phyloP scores from a whole-genome alignment of 202 grass and related monocot species.

The Eragrostis tef region DNA sequence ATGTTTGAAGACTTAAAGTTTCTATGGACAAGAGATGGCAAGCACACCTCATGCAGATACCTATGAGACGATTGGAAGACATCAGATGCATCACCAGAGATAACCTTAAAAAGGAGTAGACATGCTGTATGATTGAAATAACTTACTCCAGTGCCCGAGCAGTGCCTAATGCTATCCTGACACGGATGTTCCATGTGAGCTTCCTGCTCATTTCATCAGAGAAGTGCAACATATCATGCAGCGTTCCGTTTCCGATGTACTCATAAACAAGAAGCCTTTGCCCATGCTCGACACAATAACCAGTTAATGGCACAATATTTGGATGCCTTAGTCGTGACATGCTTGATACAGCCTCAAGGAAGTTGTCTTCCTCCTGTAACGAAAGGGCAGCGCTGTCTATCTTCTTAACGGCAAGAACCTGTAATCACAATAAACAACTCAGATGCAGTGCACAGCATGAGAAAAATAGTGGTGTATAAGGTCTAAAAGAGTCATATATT shows the following conservation, averaged over 20 bases:
- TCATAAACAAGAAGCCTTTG: slow-evolving; percentile 93
- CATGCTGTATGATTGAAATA: slow-evolving; percentile 19
- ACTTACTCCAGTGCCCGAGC: slow-evolving; percentile 97
- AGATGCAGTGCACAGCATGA: slow-evolving; percentile 26
- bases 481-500: background rate
- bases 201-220: slow-evolving; percentile 79
- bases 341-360: slow-evolving; percentile 89
- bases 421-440: slow-evolving; percentile 49
- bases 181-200: slow-evolving; percentile 90
- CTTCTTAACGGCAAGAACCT: slow-evolving; percentile 97
- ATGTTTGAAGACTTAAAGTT: slow-evolving; percentile 97
- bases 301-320: slow-evolving; percentile 83
- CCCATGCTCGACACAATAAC: slow-evolving; percentile 88
- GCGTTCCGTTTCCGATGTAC: slow-evolving; percentile 78
- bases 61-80: slow-evolving; percentile 44
- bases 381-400: slow-evolving; percentile 79
- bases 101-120: slow-evolving; percentile 30
- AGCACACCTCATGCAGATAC: slow-evolving; percentile 97
- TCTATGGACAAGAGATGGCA: slow-evolving; percentile 89
- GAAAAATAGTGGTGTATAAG: background rate
- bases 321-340: slow-evolving; percentile 93
- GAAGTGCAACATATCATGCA: slow-evolving; percentile 87
- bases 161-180: slow-evolving; percentile 75
- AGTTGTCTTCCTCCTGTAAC: slow-evolving; percentile 94
- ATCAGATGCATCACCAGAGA: slow-evolving; percentile 1